A percentile compares a stretch with the other conserved stretches of the same genome.
Evolutionary conservation across 2,329 filamentous ascomycete species (phyloP).

Genomic region (Diaporthe ampelina): DNA sequence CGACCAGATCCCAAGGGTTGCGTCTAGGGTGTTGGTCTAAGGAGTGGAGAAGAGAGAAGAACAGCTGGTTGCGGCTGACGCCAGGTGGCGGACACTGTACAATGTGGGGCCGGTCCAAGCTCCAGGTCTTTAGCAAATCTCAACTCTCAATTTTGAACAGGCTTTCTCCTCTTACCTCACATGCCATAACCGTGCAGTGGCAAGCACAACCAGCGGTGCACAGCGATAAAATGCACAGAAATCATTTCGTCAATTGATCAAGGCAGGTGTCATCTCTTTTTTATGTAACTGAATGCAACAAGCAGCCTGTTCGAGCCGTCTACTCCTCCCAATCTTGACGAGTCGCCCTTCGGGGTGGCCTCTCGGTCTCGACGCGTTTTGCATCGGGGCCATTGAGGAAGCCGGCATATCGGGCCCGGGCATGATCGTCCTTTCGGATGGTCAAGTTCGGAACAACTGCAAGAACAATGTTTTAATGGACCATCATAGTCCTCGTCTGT

Average conservation of each 20-base stretch:
- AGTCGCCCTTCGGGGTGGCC: constrained; percentile 47
- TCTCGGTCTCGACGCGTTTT: constrained; percentile 50
- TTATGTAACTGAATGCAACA: not conserved
- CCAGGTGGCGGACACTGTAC: not conserved
- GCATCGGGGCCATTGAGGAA: constrained; percentile 47
- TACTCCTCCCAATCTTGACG: constrained; percentile 41
- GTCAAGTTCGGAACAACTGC: constrained; percentile 44
- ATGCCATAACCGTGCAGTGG: not conserved
- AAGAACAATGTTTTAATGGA: constrained; percentile 47
- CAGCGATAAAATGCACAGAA: not conserved
- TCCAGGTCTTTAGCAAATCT: constrained; percentile 8
- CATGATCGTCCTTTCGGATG: constrained; percentile 17
- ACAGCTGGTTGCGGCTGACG: not conserved
- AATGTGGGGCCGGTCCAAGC: constrained; percentile 10
- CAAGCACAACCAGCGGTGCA: not conserved
- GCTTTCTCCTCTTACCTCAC: no score
- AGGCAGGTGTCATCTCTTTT: constrained; percentile 4
- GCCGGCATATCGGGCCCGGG: constrained; percentile 43
- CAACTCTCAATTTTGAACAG: constrained; percentile 28
- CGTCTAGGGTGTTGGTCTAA: not conserved
- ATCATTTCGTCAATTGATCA: not conserved
- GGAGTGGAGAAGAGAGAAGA: not conserved
- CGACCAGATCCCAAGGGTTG: not conserved
- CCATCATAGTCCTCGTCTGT: constrained; percentile 54
- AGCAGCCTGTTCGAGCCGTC: constrained; percentile 41